Evolutionary conservation across 106 monocot species (phyloP), one percentile per base, ranked within the genome.

Genomic region (Apostasia shenzhenica): DNA sequence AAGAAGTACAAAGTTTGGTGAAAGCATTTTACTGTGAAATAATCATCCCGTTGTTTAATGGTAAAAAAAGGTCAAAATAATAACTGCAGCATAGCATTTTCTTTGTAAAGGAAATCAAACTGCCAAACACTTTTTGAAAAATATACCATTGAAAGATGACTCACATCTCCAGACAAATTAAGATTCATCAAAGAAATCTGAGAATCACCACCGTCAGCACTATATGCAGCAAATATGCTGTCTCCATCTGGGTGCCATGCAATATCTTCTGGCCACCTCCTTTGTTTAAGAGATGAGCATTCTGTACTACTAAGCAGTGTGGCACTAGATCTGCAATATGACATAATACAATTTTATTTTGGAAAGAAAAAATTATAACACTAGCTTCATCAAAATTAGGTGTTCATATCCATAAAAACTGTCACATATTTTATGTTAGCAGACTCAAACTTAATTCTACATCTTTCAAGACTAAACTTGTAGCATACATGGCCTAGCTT

Each of bases 261-360:
- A 55, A 95, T 54, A 71, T 92, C 95, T 86, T 95, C 91, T 58
- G 95, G 91, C 95, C 95, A 95, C 79, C 82, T 86, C 45, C 86
- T 75, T 49, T 90, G 81, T 14, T 82, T 86, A 72, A 80, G 82
- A 26, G 91, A 89, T 41, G 78, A 14, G 69, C 91, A 89, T 74
- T 92, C 81, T 64, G 72, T 80, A 12, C 73, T 76, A 58, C 88
- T 80, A 67, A 88, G 69, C 39, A 89, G 59, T 51, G 78, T 72
- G 43, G 82, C 78, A 62, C 60, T 68, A 38, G 80, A 72, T 57
- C 91, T 91, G 81, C 72, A 82, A 64, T 64, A 65, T 49, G 48
- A 65, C 2, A 65, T 8, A 65, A 49, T 37, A 65, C 41, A 26
- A 48, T 14, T 48, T 48, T 3, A 65, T 2, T 65, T 26, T 48